Evolutionary conservation across 495 filamentous ascomycete genomes (phyloP).

Genomic region (Geoglossum glabrum): DNA sequence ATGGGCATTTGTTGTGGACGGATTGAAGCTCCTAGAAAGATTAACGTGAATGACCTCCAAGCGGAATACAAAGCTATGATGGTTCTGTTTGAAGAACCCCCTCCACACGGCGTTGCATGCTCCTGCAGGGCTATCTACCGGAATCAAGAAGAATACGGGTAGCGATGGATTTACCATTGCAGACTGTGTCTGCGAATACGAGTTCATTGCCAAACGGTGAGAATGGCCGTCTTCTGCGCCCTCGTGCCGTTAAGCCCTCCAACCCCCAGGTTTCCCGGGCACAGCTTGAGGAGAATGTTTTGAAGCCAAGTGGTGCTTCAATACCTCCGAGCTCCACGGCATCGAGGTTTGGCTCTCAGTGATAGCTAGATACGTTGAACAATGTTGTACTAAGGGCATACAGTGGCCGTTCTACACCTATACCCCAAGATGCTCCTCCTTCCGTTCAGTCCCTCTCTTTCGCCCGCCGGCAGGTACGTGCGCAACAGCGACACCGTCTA

Average conservation of each 20-base stretch:
- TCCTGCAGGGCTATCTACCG: not conserved
- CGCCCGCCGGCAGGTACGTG: constrained; percentile 67
- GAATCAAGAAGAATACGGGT: not conserved
- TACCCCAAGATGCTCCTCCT: constrained; percentile 79
- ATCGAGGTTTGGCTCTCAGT: constrained; percentile 4
- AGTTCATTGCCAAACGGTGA: constrained; percentile 8
- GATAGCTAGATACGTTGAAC: not conserved
- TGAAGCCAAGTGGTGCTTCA: constrained; percentile 7
- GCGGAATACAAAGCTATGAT: too few relatives aligned
- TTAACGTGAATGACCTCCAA: too few relatives aligned
- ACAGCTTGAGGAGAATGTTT: constrained; percentile 12
- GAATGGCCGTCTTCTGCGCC: constrained; percentile 19
- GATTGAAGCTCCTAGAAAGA: too few relatives aligned
- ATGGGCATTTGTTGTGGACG: too few relatives aligned
- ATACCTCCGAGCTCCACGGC: constrained; percentile 8
- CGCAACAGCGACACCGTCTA: constrained; percentile 57
- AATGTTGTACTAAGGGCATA: not conserved
- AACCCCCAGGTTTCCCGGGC: constrained; percentile 20
- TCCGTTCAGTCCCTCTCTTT: constrained; percentile 70
- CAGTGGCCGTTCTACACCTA: constrained; percentile 75
- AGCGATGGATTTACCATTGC: not conserved
- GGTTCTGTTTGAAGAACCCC: not conserved
- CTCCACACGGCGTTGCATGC: not conserved
- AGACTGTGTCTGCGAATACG: constrained; percentile 1
- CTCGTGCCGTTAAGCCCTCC: constrained; percentile 20